Base-by-base conservation (phyloP, 2,329 filamentous ascomycete species). In the Macrophomina phaseolina region DNA sequence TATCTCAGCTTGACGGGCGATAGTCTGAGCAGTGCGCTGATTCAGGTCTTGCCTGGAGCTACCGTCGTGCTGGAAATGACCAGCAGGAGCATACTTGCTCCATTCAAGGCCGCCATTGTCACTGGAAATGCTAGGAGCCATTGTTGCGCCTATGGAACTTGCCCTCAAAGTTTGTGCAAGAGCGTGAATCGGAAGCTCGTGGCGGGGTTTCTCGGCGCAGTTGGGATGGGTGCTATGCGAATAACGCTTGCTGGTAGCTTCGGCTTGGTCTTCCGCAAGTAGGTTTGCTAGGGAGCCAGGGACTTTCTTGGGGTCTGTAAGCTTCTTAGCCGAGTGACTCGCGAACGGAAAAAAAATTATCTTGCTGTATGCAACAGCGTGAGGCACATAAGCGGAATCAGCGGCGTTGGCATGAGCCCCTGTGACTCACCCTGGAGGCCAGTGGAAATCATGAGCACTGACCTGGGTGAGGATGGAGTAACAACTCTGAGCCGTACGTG, bases 131-230 rank as follows among this genome's bases (percentile, higher is more conserved):
- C 34, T 51, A 3, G 64, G 64, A 45, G 55, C 32, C 64, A 66
- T 66, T n/a, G 64, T 66, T 23, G 64, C 64, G 28, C 55, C 64
- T 4, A 66, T 60, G 2, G 64, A 66, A n/a, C 64, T 66, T 53
- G 64, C 53, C 36, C 64, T 18, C 11, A 66, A 45, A 1, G 64
- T 66, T 5, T 66, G 64, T 6, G 53, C 8, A 8, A 66, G 34
- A 5, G 51, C 51, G 11, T 56, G 38, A 8, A 65, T 32, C 7
- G 63, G 63, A 16, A 65, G 51, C 18, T 28, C 23, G 42, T 65
- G 51, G 34, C 30, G 51, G 1, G 9, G 4, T 6, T 38, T 62
- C 9, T 38, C 45, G 32, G 38, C 18, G 4, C 3, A 9, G 2
- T 46, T 30, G 28, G n/a, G 5, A 28, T n/a, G 28, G 12, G 16